Percentiles rank a stretch among this genome's conserved stretches.
These are phyloP conservation scores for Thermomucor indicae-seudaticae DNA, from an alignment of 371 early-diverging fungal species.

Conservation along the genomic window DNA sequence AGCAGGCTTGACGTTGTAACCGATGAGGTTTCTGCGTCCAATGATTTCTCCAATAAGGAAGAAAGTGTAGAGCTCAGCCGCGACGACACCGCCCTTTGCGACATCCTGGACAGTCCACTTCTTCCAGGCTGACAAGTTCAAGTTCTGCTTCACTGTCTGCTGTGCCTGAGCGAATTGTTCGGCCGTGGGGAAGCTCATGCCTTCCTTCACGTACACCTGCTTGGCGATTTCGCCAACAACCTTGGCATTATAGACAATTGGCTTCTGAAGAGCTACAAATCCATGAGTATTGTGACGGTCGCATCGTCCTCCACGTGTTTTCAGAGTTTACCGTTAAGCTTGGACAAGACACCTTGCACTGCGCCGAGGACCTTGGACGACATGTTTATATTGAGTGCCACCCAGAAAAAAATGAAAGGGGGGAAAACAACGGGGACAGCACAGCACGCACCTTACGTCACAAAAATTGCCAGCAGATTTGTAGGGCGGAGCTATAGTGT, in stretches of 20 bases:
- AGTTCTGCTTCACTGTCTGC: constrained; percentile 40
- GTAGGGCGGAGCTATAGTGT: no score
- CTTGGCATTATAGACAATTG: constrained; percentile 57
- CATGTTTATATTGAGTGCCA: no score
- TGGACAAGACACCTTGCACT: constrained; percentile 23
- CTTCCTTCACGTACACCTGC: constrained; percentile 68
- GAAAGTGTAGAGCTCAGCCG: constrained; percentile 66
- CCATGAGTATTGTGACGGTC: background rate
- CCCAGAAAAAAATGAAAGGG: background rate
- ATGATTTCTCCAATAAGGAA: constrained; percentile 72
- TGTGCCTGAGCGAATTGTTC: constrained; percentile 57
- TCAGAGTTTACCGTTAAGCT: constrained; percentile 26
- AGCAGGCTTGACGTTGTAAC: constrained; percentile 60
- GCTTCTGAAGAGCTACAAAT: constrained; percentile 36
- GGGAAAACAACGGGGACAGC: background rate
- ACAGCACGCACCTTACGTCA: no score
- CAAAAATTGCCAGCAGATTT: no score
- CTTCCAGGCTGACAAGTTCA: constrained; percentile 50
- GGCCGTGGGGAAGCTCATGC: constrained; percentile 61
- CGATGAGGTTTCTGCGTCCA: constrained; percentile 70
- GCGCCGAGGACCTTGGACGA: constrained; percentile 20
- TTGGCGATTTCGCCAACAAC: constrained; percentile 67
- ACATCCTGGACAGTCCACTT: constrained; percentile 41
- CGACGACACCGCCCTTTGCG: constrained; percentile 55
- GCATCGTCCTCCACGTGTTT: background rate